Evolutionary conservation across 1,284 basidiomycete genomes (phyloP).

Genomic region (Macrocybe sp.): DNA sequence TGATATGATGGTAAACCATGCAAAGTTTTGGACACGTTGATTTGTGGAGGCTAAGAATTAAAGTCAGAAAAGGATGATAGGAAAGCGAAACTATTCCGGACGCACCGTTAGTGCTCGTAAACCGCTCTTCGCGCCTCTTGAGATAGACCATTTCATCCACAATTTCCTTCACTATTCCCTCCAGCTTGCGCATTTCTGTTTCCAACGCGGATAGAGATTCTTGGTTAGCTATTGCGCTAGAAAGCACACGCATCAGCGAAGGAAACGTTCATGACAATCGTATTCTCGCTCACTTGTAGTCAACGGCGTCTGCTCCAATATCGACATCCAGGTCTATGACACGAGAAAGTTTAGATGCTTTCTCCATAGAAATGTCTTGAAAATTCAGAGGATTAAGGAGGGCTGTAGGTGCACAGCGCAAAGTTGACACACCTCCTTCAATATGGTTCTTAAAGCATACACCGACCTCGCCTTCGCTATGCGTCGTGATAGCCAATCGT

Average conservation of each 20-base stretch:
- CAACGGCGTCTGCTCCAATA: constrained; percentile 96
- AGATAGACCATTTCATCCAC: constrained; percentile 93
- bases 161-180: constrained; percentile 92
- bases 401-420: not conserved
- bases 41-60: constrained; percentile 84
- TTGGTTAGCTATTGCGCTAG: constrained; percentile 95
- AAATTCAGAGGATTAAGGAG: not conserved
- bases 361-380: constrained; percentile 40
- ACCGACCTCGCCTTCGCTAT: constrained; percentile 90
- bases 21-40: constrained; percentile 87
- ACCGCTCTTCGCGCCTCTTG: constrained; percentile 84
- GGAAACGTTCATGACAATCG: not conserved
- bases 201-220: constrained; percentile 94
- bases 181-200: constrained; percentile 97
- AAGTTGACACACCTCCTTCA: constrained; percentile 45
- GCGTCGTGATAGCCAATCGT: constrained; percentile 90
- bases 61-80: constrained; percentile 8
- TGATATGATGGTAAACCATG: constrained; percentile 81
- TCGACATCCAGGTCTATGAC: constrained; percentile 93
- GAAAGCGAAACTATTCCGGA: constrained; percentile 14
- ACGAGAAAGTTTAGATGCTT: constrained; percentile 48
- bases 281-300: constrained; percentile 82
- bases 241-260: constrained; percentile 5
- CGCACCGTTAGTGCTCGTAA: constrained; percentile 91
- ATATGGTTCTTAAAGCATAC: constrained; percentile 89